A percentile compares a stretch with the other conserved stretches of the same genome.
phyloP scores from a whole-genome alignment of 768 basidiomycete genomes.

The Saitozyma sp. region DNA sequence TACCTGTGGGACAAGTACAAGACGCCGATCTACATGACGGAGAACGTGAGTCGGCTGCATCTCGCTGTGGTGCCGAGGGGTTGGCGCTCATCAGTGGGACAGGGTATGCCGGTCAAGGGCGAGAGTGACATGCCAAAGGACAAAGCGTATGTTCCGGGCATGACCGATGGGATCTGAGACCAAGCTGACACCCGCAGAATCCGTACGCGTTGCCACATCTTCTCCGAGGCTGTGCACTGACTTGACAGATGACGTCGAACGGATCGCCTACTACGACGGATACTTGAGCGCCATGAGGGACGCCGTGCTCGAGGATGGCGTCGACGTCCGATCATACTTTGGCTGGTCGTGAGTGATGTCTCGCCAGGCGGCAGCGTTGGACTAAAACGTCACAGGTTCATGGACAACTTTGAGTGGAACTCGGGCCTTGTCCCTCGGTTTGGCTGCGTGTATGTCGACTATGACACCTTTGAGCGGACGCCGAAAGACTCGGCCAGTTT shows the following conservation, averaged over 20 bases:
- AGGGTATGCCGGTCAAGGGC: conserved; percentile 30
- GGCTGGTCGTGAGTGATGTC: conserved; percentile 14
- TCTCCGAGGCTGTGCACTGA: conserved; percentile 3
- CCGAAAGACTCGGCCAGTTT: conserved; percentile 36
- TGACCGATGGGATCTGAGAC: not conserved
- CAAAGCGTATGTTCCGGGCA: conserved; percentile 26
- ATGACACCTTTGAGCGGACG: conserved; percentile 39
- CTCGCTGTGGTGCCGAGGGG: not conserved
- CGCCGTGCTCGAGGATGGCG: conserved; percentile 39
- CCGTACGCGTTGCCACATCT: conserved; percentile 9
- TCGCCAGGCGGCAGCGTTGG: not conserved
- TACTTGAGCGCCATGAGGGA: conserved; percentile 32
- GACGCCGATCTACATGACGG: conserved; percentile 45
- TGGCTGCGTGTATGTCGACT: conserved; percentile 37
- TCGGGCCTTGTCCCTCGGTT: conserved; percentile 37
- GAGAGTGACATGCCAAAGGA: conserved; percentile 27
- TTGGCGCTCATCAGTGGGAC: not conserved
- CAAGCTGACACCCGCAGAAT: conserved; percentile 1
- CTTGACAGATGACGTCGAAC: conserved; percentile 34
- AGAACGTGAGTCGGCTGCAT: conserved; percentile 30
- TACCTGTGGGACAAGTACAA: conserved; percentile 44
- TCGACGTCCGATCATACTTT: conserved; percentile 41
- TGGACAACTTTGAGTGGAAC: conserved; percentile 47
- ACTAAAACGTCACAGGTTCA: conserved; percentile 9
- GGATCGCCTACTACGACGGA: conserved; percentile 37